A percentile compares a stretch with the other conserved stretches of the same genome.
phyloP scores from a whole-genome alignment of 495 filamentous ascomycete genomes.

The Cladorrhinum samala region DNA sequence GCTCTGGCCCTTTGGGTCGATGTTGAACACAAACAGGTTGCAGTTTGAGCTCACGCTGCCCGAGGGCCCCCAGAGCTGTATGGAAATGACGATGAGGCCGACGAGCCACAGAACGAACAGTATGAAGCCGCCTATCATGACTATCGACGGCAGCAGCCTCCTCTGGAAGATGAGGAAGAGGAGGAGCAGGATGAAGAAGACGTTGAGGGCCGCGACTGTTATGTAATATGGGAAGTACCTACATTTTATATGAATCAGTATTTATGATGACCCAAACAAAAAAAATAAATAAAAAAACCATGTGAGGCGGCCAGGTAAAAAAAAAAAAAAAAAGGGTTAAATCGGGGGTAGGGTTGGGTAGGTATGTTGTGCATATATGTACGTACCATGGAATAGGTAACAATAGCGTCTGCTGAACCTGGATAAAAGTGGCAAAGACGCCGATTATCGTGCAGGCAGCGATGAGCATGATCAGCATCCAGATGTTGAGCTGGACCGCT shows the following conservation, averaged over 20 bases:
- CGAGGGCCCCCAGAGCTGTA: conserved; percentile 79
- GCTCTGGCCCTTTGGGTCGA: conserved; percentile 53
- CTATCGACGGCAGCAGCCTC: conserved; percentile 79
- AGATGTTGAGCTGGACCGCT: conserved; percentile 83
- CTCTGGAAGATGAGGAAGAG: conserved; percentile 68
- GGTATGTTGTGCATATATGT: too few relatives aligned
- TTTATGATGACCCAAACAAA: too few relatives aligned
- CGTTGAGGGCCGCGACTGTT: conserved; percentile 57
- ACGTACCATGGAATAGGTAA: conserved; percentile 78
- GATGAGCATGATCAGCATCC: conserved; percentile 82
- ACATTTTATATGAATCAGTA: too few relatives aligned
- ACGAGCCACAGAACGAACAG: conserved; percentile 90
- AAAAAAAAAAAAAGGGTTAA: not conserved
- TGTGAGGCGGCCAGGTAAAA: not conserved
- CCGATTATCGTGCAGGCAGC: conserved; percentile 75
- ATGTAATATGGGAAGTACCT: conserved; percentile 97
- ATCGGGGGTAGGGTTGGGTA: too few relatives aligned
- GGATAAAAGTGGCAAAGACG: conserved; percentile 78
- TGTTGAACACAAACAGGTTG: conserved; percentile 59
- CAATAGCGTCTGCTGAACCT: conserved; percentile 64
- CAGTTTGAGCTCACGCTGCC: conserved; percentile 77
- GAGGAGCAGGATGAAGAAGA: conserved; percentile 68
- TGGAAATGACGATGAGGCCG: conserved; percentile 79
- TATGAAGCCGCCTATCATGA: conserved; percentile 88
- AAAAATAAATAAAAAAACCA: too few relatives aligned